These are phyloP conservation scores for Lepiota brunneoincarnata DNA, from an alignment of 768 basidiomycete genomes.

Conservation along the genomic window DNA sequence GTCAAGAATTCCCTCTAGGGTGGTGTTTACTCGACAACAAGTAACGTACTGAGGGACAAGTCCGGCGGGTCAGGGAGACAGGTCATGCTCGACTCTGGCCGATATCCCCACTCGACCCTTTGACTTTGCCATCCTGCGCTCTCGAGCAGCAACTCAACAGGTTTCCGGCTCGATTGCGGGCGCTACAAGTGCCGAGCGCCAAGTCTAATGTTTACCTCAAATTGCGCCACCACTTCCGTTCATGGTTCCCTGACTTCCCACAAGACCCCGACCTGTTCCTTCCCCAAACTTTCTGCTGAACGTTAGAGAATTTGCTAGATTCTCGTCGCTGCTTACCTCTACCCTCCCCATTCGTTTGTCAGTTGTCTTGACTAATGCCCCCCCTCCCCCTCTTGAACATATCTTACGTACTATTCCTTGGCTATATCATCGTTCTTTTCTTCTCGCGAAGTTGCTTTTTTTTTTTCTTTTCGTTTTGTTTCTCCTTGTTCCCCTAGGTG, in stretches of 20 bases:
- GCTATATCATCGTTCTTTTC: too few relatives aligned
- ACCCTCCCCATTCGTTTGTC: too few relatives aligned
- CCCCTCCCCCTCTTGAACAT: too few relatives aligned
- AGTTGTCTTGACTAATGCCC: too few relatives aligned
- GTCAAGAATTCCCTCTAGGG: constrained; percentile 12
- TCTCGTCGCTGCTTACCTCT: too few relatives aligned
- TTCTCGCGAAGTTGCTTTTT: too few relatives aligned
- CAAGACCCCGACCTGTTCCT: constrained; percentile 6
- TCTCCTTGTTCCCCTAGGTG: too few relatives aligned
- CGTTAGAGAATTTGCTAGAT: too few relatives aligned
- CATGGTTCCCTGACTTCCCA: constrained; percentile 11
- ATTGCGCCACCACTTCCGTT: constrained; percentile 9
- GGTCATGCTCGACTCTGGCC: constrained; percentile 10
- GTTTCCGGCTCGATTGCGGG: constrained; percentile 7
- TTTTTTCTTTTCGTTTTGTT: too few relatives aligned
- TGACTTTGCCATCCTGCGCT: not conserved
- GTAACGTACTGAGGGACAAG: not conserved
- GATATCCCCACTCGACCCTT: not conserved
- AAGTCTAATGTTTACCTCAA: constrained; percentile 1
- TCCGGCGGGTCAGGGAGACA: not conserved
- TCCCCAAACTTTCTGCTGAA: constrained; percentile 8
- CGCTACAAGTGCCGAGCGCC: constrained; percentile 4
- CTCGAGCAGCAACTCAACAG: constrained; percentile 9
- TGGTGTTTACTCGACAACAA: constrained; percentile 6
- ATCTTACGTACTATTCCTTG: too few relatives aligned